Evolutionary conservation across 2,329 filamentous ascomycete genomes (phyloP), one percentile per base, ranked within the genome.

Genomic region (Juglanconis sp.): DNA sequence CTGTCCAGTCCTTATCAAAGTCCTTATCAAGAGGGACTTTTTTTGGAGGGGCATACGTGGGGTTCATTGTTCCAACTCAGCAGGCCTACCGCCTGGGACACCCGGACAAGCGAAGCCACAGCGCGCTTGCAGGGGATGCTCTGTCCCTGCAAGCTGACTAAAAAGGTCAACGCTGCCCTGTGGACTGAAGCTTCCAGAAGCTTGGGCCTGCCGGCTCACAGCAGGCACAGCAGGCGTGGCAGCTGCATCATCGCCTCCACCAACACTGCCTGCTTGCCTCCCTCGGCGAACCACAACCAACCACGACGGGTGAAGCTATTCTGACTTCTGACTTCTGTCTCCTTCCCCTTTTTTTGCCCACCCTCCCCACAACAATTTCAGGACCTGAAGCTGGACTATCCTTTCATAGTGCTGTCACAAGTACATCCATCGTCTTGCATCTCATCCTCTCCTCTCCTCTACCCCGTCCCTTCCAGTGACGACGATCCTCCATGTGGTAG

Each of bases 131-230:
- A 24, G 24, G 24, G 24, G 24, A 24, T 24, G 24, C 24, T 32
- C 3, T 4, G n/a, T 32, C 4, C 35, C 8, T 34, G 30, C 56
- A 55, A 42, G 38, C 57, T 63, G 61, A 60, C 61, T 63, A 60
- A 63, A 46, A 24, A 24, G 24, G 24, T 24, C 24, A 24, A 24
- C 24, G 24, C 24, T 24, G 24, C 10, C 35, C 5, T 13, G 24
- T 15, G 13, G n/a, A 52, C 55, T 67, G 65, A 66, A 67, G 58
- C 63, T 67, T 67, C 65, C 65, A 66, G 66, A 66, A 65, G 56
- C 48, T 34, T 38, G 30, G 32, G 31, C 46, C 36, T 17, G 35
- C 24, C 44, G 36, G 34, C 34, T 53, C n/a, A 24, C 42, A 17
- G 49, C 49, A 6, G 34, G 36, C 15, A 47, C 35, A 34, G 52